Evolutionary conservation across 75 land plant genomes (phyloP).

Genomic region (Picea glauca): DNA sequence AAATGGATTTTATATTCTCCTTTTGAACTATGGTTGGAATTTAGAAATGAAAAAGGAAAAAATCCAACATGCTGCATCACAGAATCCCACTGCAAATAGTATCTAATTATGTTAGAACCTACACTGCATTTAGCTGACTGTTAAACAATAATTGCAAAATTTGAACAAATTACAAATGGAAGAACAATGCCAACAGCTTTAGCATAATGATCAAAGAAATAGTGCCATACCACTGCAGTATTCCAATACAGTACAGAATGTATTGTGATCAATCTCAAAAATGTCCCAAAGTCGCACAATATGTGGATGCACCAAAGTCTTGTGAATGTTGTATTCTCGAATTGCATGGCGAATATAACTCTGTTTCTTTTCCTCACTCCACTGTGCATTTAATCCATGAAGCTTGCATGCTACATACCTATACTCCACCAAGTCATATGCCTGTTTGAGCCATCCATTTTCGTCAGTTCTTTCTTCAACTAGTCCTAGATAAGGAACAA

Average conservation of each 20-base stretch:
- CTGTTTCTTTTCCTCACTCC: constrained; percentile 99
- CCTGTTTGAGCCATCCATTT: constrained; percentile 59
- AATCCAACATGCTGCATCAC: neutral
- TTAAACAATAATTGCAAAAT: no score
- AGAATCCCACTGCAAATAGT: neutral
- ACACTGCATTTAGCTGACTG: neutral
- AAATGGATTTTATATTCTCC: neutral
- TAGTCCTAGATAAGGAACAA: neutral
- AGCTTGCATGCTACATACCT: constrained; percentile 98
- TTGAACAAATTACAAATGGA: neutral
- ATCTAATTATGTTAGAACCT: neutral
- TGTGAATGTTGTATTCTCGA: constrained; percentile 96
- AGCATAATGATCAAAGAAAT: constrained; percentile 11
- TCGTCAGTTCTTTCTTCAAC: constrained; percentile 11
- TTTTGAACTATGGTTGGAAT: neutral
- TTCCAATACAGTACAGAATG: constrained; percentile 94
- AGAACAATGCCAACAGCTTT: neutral
- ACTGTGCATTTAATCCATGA: constrained; percentile 89
- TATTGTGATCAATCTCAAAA: constrained; percentile 97
- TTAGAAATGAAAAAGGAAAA: neutral
- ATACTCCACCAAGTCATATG: constrained; percentile 93
- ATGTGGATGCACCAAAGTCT: constrained; percentile 78
- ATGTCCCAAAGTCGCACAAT: constrained; percentile 98
- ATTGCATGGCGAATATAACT: constrained; percentile 95
- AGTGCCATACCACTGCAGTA: constrained; percentile 82